These are phyloP conservation scores for Cutaneotrichosporon cyanovorans DNA, from an alignment of 1,284 basidiomycete species.

Conservation along the genomic window DNA sequence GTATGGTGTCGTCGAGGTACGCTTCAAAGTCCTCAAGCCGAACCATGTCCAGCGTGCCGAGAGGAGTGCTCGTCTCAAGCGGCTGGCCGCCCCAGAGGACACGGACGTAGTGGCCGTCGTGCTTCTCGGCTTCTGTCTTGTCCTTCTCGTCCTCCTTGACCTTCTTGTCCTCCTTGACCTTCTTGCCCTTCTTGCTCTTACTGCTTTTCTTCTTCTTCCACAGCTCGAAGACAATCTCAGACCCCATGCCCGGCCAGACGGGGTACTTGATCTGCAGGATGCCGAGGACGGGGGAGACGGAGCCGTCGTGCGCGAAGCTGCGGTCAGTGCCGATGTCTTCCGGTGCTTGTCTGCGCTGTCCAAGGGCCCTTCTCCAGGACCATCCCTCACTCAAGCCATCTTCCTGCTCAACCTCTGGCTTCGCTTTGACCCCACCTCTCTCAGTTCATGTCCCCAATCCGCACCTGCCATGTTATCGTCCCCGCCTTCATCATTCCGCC, in stretches of 20 bases:
- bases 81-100: conserved; percentile 30
- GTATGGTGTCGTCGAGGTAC: conserved; percentile 23
- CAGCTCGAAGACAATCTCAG: conserved; percentile 39
- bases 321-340: background rate
- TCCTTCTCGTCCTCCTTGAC: too few species aligned
- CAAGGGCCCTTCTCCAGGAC: too few species aligned
- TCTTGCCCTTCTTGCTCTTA: too few species aligned
- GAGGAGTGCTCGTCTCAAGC: conserved; percentile 26
- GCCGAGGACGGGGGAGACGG: conserved; percentile 31
- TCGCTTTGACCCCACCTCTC: too few species aligned
- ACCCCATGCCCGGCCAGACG: conserved; percentile 38
- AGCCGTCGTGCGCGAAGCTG: conserved; percentile 39
- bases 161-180: too few species aligned
- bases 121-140: conserved; percentile 1
- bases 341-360: too few species aligned
- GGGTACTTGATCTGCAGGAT: conserved; percentile 31
- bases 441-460: too few species aligned
- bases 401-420: too few species aligned
- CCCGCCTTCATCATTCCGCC: too few species aligned
- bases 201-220: conserved; percentile 9
- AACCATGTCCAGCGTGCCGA: conserved; percentile 31
- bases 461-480: too few species aligned
- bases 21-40: conserved; percentile 17
- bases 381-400: too few species aligned
- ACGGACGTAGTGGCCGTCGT: conserved; percentile 17